Conservation (phyloP, 2,329 filamentous ascomycete genomes). For the Bimuria novae-zelandiae region DNA sequence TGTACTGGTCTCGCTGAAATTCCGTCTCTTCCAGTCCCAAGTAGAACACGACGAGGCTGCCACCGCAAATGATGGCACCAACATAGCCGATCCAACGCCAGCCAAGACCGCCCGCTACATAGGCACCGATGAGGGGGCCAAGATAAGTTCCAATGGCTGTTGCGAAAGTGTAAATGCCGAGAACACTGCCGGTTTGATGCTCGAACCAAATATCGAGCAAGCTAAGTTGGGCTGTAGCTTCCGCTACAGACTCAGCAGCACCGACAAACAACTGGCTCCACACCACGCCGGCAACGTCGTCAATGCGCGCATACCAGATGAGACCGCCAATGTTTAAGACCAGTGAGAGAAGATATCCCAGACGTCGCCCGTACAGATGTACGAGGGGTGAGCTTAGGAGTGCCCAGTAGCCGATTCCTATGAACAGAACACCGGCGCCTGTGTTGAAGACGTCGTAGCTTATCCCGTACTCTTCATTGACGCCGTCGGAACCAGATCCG, state of each 20-base stretch:
- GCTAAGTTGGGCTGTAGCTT: constrained; percentile 23
- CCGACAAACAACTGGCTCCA: constrained; percentile 29
- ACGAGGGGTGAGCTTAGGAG: constrained; percentile 24
- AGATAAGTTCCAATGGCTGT: constrained; percentile 25
- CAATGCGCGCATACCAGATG: constrained; percentile 25
- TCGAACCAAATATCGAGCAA: constrained; percentile 26
- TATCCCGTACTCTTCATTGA: constrained; percentile 24
- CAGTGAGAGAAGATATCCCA: constrained; percentile 24
- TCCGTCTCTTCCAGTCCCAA: constrained; percentile 24
- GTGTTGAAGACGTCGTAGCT: constrained; percentile 27
- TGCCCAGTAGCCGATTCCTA: constrained; percentile 25
- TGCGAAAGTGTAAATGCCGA: constrained; percentile 24
- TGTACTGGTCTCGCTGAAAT: constrained; percentile 21
- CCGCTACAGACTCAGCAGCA: constrained; percentile 22
- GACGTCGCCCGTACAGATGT: constrained; percentile 23
- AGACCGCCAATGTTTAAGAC: constrained; percentile 25
- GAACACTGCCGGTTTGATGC: constrained; percentile 24
- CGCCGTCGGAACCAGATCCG: constrained; percentile 24
- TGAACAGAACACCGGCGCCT: constrained; percentile 23
- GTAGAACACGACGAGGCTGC: constrained; percentile 19
- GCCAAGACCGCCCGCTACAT: constrained; percentile 20
- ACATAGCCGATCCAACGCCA: constrained; percentile 26
- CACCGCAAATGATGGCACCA: constrained; percentile 21
- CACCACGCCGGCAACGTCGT: constrained; percentile 19
- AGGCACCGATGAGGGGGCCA: constrained; percentile 20